A percentile compares a stretch with the other conserved stretches of the same genome.
Conservation (phyloP, 306 rosid genomes). For the Rosa lucieae region DNA sequence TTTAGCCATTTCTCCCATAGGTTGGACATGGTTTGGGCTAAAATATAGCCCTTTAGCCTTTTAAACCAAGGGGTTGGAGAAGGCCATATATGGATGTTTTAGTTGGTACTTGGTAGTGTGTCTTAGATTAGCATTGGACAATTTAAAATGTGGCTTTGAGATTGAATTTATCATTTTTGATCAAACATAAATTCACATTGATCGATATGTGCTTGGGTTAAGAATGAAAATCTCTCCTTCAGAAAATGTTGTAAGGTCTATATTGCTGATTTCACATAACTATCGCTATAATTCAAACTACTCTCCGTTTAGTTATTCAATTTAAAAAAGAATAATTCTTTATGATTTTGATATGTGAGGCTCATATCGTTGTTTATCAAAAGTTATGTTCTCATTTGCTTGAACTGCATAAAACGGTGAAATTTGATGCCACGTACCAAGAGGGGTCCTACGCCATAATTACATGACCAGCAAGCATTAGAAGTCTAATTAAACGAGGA, state of each 20-base stretch:
- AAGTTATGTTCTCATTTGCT: background rate
- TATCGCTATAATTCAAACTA: background rate
- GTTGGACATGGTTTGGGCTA: no score
- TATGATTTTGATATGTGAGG: background rate
- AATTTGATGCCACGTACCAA: no score
- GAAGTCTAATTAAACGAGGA: slow-evolving; percentile 9
- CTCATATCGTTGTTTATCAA: background rate
- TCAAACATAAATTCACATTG: no score
- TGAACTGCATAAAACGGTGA: background rate
- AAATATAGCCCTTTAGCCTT: no score
- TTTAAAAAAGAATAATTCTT: background rate
- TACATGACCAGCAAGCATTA: slow-evolving; percentile 8
- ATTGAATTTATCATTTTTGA: no score
- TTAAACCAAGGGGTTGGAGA: no score
- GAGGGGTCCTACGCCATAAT: background rate
- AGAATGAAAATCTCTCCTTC: background rate
- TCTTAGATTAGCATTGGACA: background rate
- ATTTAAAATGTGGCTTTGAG: no score
- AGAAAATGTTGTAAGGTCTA: background rate
- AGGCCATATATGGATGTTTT: no score
- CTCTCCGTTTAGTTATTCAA: no score
- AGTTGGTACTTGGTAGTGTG: background rate
- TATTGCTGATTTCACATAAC: background rate
- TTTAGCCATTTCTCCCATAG: no score
- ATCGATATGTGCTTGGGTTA: no score